phyloP scores from a whole-genome alignment of 805 yeast genomes.

The Candida michaelii region DNA sequence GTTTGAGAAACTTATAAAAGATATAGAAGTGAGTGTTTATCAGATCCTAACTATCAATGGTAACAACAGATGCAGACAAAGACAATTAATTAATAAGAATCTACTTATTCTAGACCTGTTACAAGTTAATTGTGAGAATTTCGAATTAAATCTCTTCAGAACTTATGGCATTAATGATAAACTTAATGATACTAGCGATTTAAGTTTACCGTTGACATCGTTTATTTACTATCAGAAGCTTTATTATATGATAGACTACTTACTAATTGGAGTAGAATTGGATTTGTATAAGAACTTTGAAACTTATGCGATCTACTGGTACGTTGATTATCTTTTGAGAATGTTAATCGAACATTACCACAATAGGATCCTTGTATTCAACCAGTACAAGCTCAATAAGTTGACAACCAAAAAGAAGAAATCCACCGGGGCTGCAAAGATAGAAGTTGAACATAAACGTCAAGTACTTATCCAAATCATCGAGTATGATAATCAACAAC shows the following conservation, averaged over 20 bases:
- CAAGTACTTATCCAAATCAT: constrained; percentile 7
- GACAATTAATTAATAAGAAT: constrained; percentile 65
- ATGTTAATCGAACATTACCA: constrained; percentile 43
- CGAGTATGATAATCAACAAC: constrained; percentile 1
- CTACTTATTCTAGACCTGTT: constrained; percentile 70
- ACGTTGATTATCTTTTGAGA: constrained; percentile 49
- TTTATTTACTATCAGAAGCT: constrained; percentile 70
- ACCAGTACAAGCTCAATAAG: constrained; percentile 12
- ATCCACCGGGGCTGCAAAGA: constrained; percentile 1
- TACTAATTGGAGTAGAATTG: constrained; percentile 70
- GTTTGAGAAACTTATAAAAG: constrained; percentile 36
- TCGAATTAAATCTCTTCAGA: constrained; percentile 50
- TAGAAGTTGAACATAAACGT: constrained; percentile 13
- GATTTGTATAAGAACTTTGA: constrained; percentile 76
- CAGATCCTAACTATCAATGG: constrained; percentile 30
- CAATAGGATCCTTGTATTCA: constrained; percentile 29
- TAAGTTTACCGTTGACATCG: constrained; percentile 66
- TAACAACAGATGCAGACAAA: constrained; percentile 75
- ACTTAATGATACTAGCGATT: constrained; percentile 28
- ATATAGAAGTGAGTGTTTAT: constrained; percentile 46
- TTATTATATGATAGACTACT: constrained; percentile 68
- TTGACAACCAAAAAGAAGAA: constrained; percentile 14
- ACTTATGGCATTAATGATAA: constrained; percentile 39
- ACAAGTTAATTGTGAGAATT: constrained; percentile 70
- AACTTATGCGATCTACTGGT: constrained; percentile 66